Evolutionary conservation across 2,329 filamentous ascomycete genomes (phyloP).

Genomic region (Neoascochyta sp.): DNA sequence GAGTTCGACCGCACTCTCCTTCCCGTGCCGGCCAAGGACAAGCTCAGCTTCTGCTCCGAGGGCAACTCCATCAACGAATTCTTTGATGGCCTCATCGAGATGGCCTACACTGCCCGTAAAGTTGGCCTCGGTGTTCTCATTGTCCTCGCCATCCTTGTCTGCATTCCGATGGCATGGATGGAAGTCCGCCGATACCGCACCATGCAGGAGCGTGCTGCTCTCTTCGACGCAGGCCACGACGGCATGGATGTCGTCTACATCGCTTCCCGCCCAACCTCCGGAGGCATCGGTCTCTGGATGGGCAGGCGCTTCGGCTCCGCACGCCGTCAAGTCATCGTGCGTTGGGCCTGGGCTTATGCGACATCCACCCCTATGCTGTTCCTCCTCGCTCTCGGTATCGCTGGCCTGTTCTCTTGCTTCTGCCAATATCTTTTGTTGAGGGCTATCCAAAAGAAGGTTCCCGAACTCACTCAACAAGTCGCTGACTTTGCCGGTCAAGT

Average conservation of each 20-base stretch:
- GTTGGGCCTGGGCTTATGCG: conserved; percentile 85
- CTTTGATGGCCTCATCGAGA: conserved; percentile 67
- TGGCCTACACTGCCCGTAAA: conserved; percentile 66
- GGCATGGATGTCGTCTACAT: conserved; percentile 87
- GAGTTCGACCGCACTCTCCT: conserved; percentile 74
- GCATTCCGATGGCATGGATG: conserved; percentile 73
- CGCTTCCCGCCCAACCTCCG: conserved; percentile 73
- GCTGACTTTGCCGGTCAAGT: conserved; percentile 76
- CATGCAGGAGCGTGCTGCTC: conserved; percentile 65
- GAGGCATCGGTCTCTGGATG: conserved; percentile 66
- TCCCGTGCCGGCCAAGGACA: conserved; percentile 77
- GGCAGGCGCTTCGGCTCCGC: conserved; percentile 61
- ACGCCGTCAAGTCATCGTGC: conserved; percentile 66
- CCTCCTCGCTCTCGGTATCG: conserved; percentile 74
- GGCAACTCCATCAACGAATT: conserved; percentile 79
- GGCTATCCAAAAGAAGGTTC: conserved; percentile 70
- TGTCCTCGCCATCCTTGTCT: conserved; percentile 66
- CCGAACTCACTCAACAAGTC: conserved; percentile 69
- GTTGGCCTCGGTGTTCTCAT: conserved; percentile 74
- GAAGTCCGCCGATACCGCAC: conserved; percentile 74
- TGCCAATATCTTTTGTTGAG: conserved; percentile 78
- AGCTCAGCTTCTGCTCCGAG: conserved; percentile 82
- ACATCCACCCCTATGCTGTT: conserved; percentile 83
- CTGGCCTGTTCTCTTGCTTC: conserved; percentile 76
- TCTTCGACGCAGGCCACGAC: conserved; percentile 68